A percentile compares a stretch with the other conserved stretches of the same genome.
These are phyloP conservation scores for Gynostemma pentaphyllum DNA, from an alignment of 306 rosid genomes.

Conservation along the genomic window DNA sequence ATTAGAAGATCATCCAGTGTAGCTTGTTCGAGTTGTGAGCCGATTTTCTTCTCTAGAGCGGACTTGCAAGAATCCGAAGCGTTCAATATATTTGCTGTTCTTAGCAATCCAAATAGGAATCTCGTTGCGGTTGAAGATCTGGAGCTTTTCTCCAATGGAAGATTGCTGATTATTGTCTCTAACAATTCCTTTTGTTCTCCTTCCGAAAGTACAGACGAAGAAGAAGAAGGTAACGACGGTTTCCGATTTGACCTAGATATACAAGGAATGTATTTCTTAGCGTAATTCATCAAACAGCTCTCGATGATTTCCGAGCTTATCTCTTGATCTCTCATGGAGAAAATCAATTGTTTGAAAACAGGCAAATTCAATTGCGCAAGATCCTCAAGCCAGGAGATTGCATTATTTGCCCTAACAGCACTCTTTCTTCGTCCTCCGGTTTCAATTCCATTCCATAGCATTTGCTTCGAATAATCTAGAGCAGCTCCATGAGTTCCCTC, in stretches of 20 bases:
- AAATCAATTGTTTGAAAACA: slow-evolving; percentile 52
- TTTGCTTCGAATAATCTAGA: slow-evolving; percentile 37
- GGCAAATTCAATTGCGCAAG: slow-evolving; percentile 51
- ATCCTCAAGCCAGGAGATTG: slow-evolving; percentile 75
- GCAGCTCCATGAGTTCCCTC: slow-evolving; percentile 16
- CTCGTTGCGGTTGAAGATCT: slow-evolving; percentile 47
- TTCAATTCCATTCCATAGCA: slow-evolving; percentile 61
- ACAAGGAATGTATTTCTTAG: slow-evolving; percentile 77
- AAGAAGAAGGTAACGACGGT: slow-evolving; percentile 36
- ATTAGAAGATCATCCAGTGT: slow-evolving; percentile 82
- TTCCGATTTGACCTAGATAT: slow-evolving; percentile 64
- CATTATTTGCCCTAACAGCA: slow-evolving; percentile 16
- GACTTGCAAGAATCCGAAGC: slow-evolving; percentile 55
- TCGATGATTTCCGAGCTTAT: slow-evolving; percentile 58
- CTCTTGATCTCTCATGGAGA: slow-evolving; percentile 41
- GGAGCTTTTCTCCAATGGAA: slow-evolving; percentile 49
- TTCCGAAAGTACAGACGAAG: slow-evolving; percentile 40
- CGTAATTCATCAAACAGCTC: slow-evolving; percentile 65
- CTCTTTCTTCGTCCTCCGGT: slow-evolving; percentile 38
- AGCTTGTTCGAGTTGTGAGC: slow-evolving; percentile 73
- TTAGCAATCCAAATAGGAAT: slow-evolving; percentile 57
- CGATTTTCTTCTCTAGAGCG: slow-evolving; percentile 78
- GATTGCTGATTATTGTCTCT: slow-evolving; percentile 55
- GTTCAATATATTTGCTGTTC: slow-evolving; percentile 68
- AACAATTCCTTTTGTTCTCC: slow-evolving; percentile 66